Evolutionary conservation across 2,329 filamentous ascomycete species (phyloP).

Genomic region (Nigrospora oryzae): DNA sequence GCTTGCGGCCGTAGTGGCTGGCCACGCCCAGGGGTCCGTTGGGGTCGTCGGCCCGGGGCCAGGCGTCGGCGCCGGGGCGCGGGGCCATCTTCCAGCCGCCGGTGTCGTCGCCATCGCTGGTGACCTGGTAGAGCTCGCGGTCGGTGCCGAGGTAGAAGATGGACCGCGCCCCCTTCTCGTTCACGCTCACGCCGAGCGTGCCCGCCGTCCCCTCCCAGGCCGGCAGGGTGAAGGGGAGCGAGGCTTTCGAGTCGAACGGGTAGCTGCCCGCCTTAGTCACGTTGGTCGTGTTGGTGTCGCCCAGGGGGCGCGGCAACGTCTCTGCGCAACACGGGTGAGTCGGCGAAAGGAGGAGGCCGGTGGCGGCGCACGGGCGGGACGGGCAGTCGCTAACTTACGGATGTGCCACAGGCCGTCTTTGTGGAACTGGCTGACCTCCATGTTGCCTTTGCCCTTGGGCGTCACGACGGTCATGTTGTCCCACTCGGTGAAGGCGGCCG

Average conservation of each 20-base stretch:
- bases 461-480: constrained; percentile 25
- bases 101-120: constrained; percentile 9
- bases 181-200: constrained; percentile 18
- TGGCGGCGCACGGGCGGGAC: neutral
- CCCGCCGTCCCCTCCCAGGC: constrained; percentile 20
- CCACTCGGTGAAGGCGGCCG: constrained; percentile 15
- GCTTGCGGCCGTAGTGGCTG: constrained; percentile 12
- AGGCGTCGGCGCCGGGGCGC: constrained; percentile 6
- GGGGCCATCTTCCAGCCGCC: constrained; percentile 16
- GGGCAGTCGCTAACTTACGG: constrained; percentile 15
- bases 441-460: constrained; percentile 20
- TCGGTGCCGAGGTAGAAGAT: constrained; percentile 30
- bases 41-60: constrained; percentile 12
- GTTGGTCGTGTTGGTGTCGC: constrained; percentile 14
- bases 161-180: constrained; percentile 17
- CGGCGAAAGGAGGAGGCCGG: neutral
- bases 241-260: constrained; percentile 7
- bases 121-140: constrained; percentile 20
- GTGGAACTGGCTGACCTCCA: constrained; percentile 20
- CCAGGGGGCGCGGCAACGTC: constrained; percentile 22
- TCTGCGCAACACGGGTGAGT: constrained; percentile 10
- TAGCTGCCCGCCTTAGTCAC: constrained; percentile 12
- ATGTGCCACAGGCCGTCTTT: constrained; percentile 21
- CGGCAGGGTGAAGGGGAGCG: constrained; percentile 18
- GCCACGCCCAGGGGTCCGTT: constrained; percentile 21